A percentile compares a stretch with the other conserved stretches of the same genome.
Evolutionary conservation across 192 early-diverging fungal species (phyloP).

Genomic region (Allomyces arbusculus): DNA sequence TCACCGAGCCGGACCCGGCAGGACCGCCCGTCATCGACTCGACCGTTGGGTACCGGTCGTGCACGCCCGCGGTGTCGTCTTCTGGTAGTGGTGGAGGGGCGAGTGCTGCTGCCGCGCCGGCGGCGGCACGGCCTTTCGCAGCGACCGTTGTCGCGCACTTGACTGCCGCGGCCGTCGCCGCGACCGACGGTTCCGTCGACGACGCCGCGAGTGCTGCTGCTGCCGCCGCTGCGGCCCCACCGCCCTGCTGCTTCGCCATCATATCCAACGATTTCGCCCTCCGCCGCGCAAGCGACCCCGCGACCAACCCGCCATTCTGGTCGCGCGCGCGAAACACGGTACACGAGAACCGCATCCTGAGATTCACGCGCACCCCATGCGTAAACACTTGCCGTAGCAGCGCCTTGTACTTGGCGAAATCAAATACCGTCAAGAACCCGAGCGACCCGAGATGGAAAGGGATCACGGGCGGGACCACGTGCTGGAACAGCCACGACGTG

Average conservation of each 20-base stretch:
- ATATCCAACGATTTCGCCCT: constrained; percentile 2
- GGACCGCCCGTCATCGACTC: constrained; percentile 8
- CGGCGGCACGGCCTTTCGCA: no score
- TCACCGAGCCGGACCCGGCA: constrained; percentile 5
- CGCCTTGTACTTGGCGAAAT: constrained; percentile 34
- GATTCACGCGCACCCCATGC: constrained; percentile 56
- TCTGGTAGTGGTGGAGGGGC: neutral
- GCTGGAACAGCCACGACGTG: constrained; percentile 77
- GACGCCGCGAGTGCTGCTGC: no score
- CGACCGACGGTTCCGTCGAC: neutral
- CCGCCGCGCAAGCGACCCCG: neutral
- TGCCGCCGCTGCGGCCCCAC: no score
- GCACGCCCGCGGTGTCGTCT: neutral
- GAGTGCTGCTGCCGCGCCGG: no score
- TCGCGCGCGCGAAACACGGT: constrained; percentile 46
- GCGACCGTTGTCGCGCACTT: neutral
- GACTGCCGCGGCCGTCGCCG: neutral
- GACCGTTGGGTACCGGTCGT: neutral
- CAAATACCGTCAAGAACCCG: constrained; percentile 85
- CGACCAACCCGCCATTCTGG: neutral
- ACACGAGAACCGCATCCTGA: constrained; percentile 78
- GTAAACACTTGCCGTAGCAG: constrained; percentile 40
- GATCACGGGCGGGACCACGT: constrained; percentile 71
- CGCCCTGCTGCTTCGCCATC: neutral
- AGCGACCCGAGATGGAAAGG: constrained; percentile 84